Conservation (phyloP, 1,284 basidiomycete genomes). For the Cutaneotrichosporon sp. region DNA sequence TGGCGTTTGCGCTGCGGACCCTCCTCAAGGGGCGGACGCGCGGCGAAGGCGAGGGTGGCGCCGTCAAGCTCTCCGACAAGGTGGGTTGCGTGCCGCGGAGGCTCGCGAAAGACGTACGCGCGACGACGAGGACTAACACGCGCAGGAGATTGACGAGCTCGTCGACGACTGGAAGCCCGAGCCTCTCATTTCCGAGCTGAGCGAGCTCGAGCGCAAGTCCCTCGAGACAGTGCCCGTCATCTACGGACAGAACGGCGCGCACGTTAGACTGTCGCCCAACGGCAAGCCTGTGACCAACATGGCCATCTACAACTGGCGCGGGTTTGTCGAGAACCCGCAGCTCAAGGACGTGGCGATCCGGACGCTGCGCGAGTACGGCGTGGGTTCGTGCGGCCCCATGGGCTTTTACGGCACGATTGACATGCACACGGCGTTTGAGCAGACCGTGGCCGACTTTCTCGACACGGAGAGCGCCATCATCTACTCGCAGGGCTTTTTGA, state of each 20-base stretch:
- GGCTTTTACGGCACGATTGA: slow-evolving; percentile 98
- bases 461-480: slow-evolving; percentile 84
- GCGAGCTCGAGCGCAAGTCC: slow-evolving; percentile 62
- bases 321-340: slow-evolving; percentile 78
- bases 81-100: too few relatives aligned
- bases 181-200: slow-evolving; percentile 59
- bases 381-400: slow-evolving; percentile 93
- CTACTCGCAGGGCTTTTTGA: slow-evolving; percentile 91
- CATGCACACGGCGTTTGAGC: slow-evolving; percentile 84
- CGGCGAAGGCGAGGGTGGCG: slow-evolving; percentile 64
- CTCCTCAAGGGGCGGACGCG: slow-evolving; percentile 83
- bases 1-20: slow-evolving; percentile 84
- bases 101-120: too few relatives aligned
- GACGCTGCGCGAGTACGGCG: slow-evolving; percentile 83
- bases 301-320: slow-evolving; percentile 88
- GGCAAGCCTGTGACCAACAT: slow-evolving; percentile 81
- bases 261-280: slow-evolving; percentile 66
- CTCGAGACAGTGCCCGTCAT: slow-evolving; percentile 72
- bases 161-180: slow-evolving; percentile 94
- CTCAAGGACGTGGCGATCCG: slow-evolving; percentile 83
- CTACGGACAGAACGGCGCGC: slow-evolving; percentile 72
- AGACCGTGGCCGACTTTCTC: slow-evolving; percentile 82
- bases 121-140: too few relatives aligned
- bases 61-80: slow-evolving; percentile 80
- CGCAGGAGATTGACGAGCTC: slow-evolving; percentile 95